Base-by-base conservation (phyloP, 1,284 basidiomycete genomes). In the Takashimella koratensis region DNA sequence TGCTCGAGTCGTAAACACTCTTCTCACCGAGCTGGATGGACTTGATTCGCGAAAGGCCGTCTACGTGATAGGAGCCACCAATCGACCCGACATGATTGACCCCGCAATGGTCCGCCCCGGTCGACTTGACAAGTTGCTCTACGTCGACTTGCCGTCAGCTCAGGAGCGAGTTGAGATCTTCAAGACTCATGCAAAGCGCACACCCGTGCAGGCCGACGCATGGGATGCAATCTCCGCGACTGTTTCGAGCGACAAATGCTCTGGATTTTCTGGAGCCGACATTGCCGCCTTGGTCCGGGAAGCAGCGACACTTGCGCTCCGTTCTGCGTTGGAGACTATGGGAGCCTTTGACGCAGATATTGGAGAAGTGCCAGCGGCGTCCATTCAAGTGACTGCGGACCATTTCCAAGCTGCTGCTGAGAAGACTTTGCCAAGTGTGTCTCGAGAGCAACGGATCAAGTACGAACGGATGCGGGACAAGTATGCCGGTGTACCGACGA, bases 81-180 rank as follows among this genome's bases (percentile, higher is more conserved):
- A 98, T 76, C 81, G 95, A n/a, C 95, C 95, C 0, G 95, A 98
- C 77, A 97, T 98, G 85, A 93, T 98, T 60, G 95, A 98, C 70
- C 95, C 95, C 0, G 95, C 95, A 3, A 97, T 98, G 94, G 91
- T 93, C 52, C 87, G 94, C 16, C 95, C 95, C 0, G 95, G 95
- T 0, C 84, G 95, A 23, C 82, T 98, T 12, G 95, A 98, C 79
- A 98, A 97, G 75, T 82, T 98, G 5, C 82, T 98, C 24, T 98
- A 97, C 69, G 94, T 98, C 63, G 95, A 98, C 72, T 79, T 98
- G 1, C 95, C 95, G 1, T 79, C 80, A 0, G 62, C 86, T 0
- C 71, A 79, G 12, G 95, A 97, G 76, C 83, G 95, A 11, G 82
- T 83, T 5, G 94, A 98, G 73, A 95, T 98, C 58, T 78, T 90